Percentiles rank a stretch among this genome's conserved stretches.
Conservation (phyloP, 805 yeast species). For the Ogataea glucozyma region DNA sequence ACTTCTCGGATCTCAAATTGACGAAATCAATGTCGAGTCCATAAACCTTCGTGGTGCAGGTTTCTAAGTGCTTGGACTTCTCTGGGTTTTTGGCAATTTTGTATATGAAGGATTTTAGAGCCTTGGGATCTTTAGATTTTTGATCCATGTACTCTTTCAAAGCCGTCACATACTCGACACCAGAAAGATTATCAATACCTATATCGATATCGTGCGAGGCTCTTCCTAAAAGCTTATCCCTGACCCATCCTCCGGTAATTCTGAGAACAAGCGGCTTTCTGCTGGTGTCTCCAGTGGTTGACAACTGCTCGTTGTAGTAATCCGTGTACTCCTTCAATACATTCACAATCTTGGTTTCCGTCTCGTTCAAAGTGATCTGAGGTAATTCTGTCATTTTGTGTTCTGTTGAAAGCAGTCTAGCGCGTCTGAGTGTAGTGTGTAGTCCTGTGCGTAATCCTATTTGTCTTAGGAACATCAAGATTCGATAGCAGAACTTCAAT, state of each 20-base stretch:
- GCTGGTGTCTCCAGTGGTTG: neutral
- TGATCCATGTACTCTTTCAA: slow-evolving; percentile 51
- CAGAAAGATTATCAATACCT: slow-evolving; percentile 82
- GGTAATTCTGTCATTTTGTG: slow-evolving; percentile 12
- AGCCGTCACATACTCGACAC: slow-evolving; percentile 78
- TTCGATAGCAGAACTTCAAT: neutral
- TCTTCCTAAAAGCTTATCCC: slow-evolving; percentile 85
- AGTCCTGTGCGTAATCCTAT: slow-evolving; percentile 3
- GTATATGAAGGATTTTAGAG: slow-evolving; percentile 50
- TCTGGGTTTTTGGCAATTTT: slow-evolving; percentile 92
- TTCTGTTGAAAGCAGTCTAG: neutral
- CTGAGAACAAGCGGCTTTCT: slow-evolving; percentile 45
- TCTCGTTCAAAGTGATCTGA: slow-evolving; percentile 22
- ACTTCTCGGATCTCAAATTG: slow-evolving; percentile 83
- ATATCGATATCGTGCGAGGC: slow-evolving; percentile 88
- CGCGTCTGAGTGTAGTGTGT: neutral
- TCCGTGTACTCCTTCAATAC: slow-evolving; percentile 30
- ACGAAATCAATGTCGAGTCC: slow-evolving; percentile 93
- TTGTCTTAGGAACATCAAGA: slow-evolving; percentile 1
- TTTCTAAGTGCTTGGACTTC: slow-evolving; percentile 93
- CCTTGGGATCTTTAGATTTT: slow-evolving; percentile 25
- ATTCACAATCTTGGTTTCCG: slow-evolving; percentile 28
- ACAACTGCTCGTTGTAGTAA: slow-evolving; percentile 24
- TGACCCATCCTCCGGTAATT: slow-evolving; percentile 98
- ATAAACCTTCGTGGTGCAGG: slow-evolving; percentile 86